Evolutionary conservation across 139 green algal genomes (phyloP), one percentile per base, ranked within the genome.

Genomic region (Spirogloea muscicola): DNA sequence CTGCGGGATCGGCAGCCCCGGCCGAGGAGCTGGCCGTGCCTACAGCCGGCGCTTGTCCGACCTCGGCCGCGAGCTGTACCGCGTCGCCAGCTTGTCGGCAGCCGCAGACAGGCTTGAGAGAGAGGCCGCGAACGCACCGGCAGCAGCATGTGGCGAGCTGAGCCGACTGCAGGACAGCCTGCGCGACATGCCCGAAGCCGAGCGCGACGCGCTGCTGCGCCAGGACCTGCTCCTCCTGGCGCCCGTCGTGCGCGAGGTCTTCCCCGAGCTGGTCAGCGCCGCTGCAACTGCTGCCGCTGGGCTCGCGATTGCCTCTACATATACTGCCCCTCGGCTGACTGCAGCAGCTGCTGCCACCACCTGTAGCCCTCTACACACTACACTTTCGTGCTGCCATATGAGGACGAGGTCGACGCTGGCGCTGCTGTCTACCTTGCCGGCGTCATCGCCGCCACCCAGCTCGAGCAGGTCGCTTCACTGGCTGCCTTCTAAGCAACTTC

Each of bases 361-460:
- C 18, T 66, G 27, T 21, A 66, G 57, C 62, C 62, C 25, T 13
- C 13, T 27, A 72, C 62, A 33, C 65, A 74, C 65, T 74, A 74
- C 65, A 74, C 65, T 44, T 74, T 69, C 39, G 65, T 74, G 48
- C 13, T 74, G 49, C 65, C 65, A 5, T 74, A 74, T 67, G 65
- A 36, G 4, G 65, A 74, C 39, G 65, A 74, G 6, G 4, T 74
- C 4, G 65, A 74, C 40, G 65, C 39, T 27, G 33, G 65, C 25
- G 65, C 65, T 25, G 36, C 49, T 5, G 52, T 42, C 9, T 74
- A 74, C 65, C 52, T 76, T 6, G 48, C 10, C 13, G 7, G 7
- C 7, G 38, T 70, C 10, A 36, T 74, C 6, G 65, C 4, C 5
- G 27, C 33, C 57, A 68, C 69, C 5, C 49, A 67, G 57, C 68